phyloP scores from a whole-genome alignment of 768 basidiomycete species.

The Macrolepiota fuliginosa region DNA sequence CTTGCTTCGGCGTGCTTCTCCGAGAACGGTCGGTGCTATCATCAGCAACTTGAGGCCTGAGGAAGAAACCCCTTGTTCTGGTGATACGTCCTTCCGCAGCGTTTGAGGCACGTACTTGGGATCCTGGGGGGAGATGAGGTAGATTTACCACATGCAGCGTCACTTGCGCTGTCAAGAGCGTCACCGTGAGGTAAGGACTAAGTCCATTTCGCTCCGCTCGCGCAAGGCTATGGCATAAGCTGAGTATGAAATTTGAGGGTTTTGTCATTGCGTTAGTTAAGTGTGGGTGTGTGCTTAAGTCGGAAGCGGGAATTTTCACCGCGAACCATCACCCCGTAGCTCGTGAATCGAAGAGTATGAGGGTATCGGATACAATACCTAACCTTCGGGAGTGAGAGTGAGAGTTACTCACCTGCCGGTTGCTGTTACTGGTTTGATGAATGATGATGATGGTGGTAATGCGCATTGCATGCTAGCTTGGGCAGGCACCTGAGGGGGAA shows the following conservation, averaged over 20 bases:
- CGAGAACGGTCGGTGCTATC: not conserved
- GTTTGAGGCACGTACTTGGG: not conserved
- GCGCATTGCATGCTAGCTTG: not conserved
- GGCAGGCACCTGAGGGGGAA: no score
- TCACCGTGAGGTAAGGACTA: not conserved
- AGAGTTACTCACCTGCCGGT: not conserved
- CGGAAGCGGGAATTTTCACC: no score
- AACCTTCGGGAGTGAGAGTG: not conserved
- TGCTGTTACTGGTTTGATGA: no score
- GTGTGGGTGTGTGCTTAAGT: no score
- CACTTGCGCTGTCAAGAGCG: not conserved
- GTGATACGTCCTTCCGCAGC: not conserved
- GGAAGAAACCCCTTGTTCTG: not conserved
- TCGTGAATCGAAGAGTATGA: not conserved
- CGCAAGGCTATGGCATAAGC: not conserved
- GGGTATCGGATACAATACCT: constrained; percentile 2
- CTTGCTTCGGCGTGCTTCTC: not conserved
- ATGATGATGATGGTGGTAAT: not conserved
- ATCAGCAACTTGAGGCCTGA: not conserved
- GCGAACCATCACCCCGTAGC: not conserved
- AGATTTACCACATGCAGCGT: not conserved
- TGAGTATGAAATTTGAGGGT: not conserved
- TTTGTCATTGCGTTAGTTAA: not conserved
- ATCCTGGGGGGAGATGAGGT: not conserved
- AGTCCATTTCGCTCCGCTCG: not conserved